Evolutionary conservation across 345 rosid genomes (phyloP), one percentile per base, ranked within the genome.

Genomic region (Citrus hindsii): DNA sequence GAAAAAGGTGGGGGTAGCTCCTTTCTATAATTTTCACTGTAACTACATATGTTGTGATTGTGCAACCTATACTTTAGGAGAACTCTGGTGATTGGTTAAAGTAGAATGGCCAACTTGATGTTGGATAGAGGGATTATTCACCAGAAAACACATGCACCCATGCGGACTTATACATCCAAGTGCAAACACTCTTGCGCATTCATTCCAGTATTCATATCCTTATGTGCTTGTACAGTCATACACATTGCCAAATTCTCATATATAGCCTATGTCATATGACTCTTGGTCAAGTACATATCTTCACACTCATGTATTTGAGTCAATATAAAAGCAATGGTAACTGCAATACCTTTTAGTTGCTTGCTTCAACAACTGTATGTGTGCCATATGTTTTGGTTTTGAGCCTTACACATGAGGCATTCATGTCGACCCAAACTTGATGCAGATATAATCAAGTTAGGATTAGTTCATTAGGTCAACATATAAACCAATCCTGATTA

Each of bases 1-100:
- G 82, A 81, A 84, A 89, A 78, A 88, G 97, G 99, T 93, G 77
- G 65, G 80, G 10, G n/a, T 22, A 21, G 24, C 66, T 60, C 75
- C 48, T 58, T 30, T 30, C 40, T 74, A 65, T 46, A 2, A 16
- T 64, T 35, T 40, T 46, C 12, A 5, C 22, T 1, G 35, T 24
- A 37, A n/a, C n/a, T 28, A 32, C 40, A 35, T 77, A 22, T 27
- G 42, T 4, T 38, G 33, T 62, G 69, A 46, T 12, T 69, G 48
- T 46, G 62, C 46, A 42, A 30, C 8, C 56, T 30, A 46, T 24
- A 21, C 37, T 46, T 68, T 10, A 46, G 51, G 18, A 46, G 51
- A 13, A 46, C 51, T 12, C 51, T 3, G 51, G 18, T 0, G 16
- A 10, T 64, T 63, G 13, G 32, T 71, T 30, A 30, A 48, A 24